These are phyloP conservation scores for Hanseniaspora osmophila DNA, from an alignment of 805 yeast genomes.

Conservation along the genomic window DNA sequence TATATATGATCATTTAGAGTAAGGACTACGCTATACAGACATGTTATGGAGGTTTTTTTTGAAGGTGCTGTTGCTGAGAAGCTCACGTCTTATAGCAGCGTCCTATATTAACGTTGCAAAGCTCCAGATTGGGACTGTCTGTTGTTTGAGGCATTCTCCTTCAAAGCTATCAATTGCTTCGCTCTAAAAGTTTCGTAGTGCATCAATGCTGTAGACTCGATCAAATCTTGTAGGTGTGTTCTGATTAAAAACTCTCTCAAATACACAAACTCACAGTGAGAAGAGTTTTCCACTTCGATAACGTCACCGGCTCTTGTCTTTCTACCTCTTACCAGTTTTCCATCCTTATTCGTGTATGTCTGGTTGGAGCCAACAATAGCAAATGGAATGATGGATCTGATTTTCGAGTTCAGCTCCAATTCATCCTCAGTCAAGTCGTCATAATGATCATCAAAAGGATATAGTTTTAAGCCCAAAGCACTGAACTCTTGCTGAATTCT, in stretches of 20 bases:
- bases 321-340: slow-evolving; percentile 76
- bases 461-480: slow-evolving; percentile 58
- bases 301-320: slow-evolving; percentile 80
- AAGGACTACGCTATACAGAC: too few relatives aligned
- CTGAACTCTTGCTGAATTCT: slow-evolving; percentile 63
- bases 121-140: slow-evolving; percentile 18
- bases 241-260: slow-evolving; percentile 88
- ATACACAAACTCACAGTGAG: slow-evolving; percentile 90
- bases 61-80: too few relatives aligned
- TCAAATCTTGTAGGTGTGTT: slow-evolving; percentile 89
- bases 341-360: slow-evolving; percentile 42
- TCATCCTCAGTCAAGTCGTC: slow-evolving; percentile 60
- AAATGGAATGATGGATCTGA: slow-evolving; percentile 72
- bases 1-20: too few relatives aligned
- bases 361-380: slow-evolving; percentile 72
- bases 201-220: slow-evolving; percentile 74
- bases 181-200: slow-evolving; percentile 92
- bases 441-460: slow-evolving; percentile 53
- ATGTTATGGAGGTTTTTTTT: too few relatives aligned
- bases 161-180: slow-evolving; percentile 83
- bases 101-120: slow-evolving; percentile 9
- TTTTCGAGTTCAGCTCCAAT: slow-evolving; percentile 56
- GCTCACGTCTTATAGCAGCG: too few relatives aligned
- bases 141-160: slow-evolving; percentile 57
- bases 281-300: slow-evolving; percentile 83